phyloP scores from a whole-genome alignment of 2,329 filamentous ascomycete genomes.

The Aspergillus sp. region DNA sequence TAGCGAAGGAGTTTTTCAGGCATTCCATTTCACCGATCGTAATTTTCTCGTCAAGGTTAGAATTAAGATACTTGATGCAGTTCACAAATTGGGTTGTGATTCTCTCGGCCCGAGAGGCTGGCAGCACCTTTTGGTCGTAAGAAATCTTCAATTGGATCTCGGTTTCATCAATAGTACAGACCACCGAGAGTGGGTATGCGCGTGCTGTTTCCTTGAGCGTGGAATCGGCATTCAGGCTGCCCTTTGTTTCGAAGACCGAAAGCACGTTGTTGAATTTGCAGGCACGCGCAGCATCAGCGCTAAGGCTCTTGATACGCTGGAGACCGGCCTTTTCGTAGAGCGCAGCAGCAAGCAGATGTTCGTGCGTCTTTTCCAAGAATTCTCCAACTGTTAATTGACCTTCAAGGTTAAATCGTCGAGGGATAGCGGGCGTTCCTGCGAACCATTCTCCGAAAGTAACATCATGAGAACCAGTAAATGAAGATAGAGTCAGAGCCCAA shows the following conservation, averaged over 20 bases:
- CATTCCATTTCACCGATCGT: neutral
- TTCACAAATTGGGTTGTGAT: too few relatives aligned
- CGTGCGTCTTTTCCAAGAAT: constrained; percentile 50
- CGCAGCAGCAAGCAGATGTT: constrained; percentile 53
- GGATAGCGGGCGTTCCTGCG: constrained; percentile 36
- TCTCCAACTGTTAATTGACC: constrained; percentile 31
- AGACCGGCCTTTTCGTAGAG: constrained; percentile 51
- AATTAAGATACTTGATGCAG: too few relatives aligned
- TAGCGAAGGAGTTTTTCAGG: constrained; percentile 13
- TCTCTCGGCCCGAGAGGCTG: constrained; percentile 3
- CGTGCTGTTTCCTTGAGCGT: neutral
- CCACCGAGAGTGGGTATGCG: constrained; percentile 6
- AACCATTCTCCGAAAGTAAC: constrained; percentile 40
- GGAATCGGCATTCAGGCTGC: neutral
- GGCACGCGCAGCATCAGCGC: constrained; percentile 36
- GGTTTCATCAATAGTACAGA: constrained; percentile 2
- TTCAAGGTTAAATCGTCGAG: constrained; percentile 32
- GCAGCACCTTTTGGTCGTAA: constrained; percentile 7
- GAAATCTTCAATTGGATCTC: constrained; percentile 2
- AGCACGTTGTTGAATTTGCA: constrained; percentile 39
- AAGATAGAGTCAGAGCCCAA: constrained; percentile 35
- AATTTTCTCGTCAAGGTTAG: too few relatives aligned
- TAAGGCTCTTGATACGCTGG: constrained; percentile 48
- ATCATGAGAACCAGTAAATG: constrained; percentile 34
- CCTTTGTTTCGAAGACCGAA: constrained; percentile 17